Evolutionary conservation across 108 stramenopile species (phyloP), one percentile per base, ranked within the genome.

Genomic region (Stephanodiscus minutulus): DNA sequence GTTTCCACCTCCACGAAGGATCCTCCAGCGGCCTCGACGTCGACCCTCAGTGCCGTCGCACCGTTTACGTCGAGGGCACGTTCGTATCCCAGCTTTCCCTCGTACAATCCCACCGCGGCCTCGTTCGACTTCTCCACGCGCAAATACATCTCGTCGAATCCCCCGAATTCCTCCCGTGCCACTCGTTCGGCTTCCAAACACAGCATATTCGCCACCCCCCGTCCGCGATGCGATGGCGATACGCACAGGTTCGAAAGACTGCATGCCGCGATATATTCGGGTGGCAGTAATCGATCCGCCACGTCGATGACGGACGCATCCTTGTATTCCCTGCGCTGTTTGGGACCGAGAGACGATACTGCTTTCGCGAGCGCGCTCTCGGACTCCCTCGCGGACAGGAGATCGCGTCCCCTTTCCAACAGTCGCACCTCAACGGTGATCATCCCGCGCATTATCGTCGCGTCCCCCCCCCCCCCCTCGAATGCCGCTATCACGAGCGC

Each of bases 201-300:
- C 28, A 91, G 46, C 15, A 43, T 66, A 29, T 57, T 36, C 1
- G 84, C 90, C 27, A 91, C 50, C 1, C 90, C 87, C 39, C 52
- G 61, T 49, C 90, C 24, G 36, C 90, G 68, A 31, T 82, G 79
- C n/a, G 61, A 56, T 10, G 83, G 83, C 10, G 84, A 81, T 0
- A 88, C 86, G 28, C 82, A 86, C 27, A 91, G 76, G 56, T 91
- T 91, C 13, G 85, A 85, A 0, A 91, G 41, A 49, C 76, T 77
- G 27, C 78, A 79, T 10, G 86, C 85, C 0, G 87, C 84, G 43
- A 72, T 67, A 9, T 73, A 63, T 41, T 87, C 66, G 2, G 82
- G 70, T 13, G 80, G 57, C 17, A 91, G 55, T 17, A 90, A 61
- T 46, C 85, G 77, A 35, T 64, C 62, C 3, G 84, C 84, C 54